A percentile compares a stretch with the other conserved stretches of the same genome.
phyloP scores from a whole-genome alignment of 2,329 filamentous ascomycete genomes.

The Ophiocordyceps camponoti-rufipedis region DNA sequence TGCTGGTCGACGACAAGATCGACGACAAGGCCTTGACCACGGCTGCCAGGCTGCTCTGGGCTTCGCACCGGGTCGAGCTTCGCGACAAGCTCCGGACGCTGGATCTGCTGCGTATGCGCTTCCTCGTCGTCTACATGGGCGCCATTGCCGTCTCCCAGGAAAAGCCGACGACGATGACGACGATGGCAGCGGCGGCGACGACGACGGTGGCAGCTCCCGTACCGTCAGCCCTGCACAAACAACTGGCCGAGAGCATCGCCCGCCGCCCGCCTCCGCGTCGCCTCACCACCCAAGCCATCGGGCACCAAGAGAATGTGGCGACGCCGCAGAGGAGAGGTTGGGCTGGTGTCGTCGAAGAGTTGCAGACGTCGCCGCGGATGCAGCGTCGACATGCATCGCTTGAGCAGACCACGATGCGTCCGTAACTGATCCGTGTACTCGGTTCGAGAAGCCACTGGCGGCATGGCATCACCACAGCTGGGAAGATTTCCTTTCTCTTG shows the following conservation, averaged over 20 bases:
- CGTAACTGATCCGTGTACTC: slow-evolving; percentile 1
- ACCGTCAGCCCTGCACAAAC: slow-evolving; percentile 18
- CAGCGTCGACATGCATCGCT: slow-evolving; percentile 44
- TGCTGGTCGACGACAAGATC: slow-evolving; percentile 25
- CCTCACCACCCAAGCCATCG: slow-evolving; percentile 34
- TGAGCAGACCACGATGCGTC: slow-evolving; percentile 32
- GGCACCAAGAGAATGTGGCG: slow-evolving; percentile 29
- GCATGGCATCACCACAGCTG: not conserved
- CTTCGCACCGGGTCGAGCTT: slow-evolving; percentile 30
- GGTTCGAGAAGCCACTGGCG: not conserved
- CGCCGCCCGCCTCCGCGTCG: slow-evolving; percentile 30
- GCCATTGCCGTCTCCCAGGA: slow-evolving; percentile 22
- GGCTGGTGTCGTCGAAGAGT: slow-evolving; percentile 44
- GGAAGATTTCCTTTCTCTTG: not conserved
- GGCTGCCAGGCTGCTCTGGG: slow-evolving; percentile 38
- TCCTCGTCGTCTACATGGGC: slow-evolving; percentile 45
- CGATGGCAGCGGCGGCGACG: slow-evolving; percentile 15
- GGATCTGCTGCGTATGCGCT: slow-evolving; percentile 45
- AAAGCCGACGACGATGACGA: slow-evolving; percentile 8
- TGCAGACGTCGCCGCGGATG: slow-evolving; percentile 42
- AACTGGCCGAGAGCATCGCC: slow-evolving; percentile 23
- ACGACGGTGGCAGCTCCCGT: slow-evolving; percentile 10
- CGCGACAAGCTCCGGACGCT: slow-evolving; percentile 39
- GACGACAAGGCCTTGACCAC: slow-evolving; percentile 23
- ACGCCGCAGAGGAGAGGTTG: slow-evolving; percentile 34